These are phyloP conservation scores for Aeminium ludgeri DNA, from an alignment of 495 filamentous ascomycete species.

Conservation along the genomic window DNA sequence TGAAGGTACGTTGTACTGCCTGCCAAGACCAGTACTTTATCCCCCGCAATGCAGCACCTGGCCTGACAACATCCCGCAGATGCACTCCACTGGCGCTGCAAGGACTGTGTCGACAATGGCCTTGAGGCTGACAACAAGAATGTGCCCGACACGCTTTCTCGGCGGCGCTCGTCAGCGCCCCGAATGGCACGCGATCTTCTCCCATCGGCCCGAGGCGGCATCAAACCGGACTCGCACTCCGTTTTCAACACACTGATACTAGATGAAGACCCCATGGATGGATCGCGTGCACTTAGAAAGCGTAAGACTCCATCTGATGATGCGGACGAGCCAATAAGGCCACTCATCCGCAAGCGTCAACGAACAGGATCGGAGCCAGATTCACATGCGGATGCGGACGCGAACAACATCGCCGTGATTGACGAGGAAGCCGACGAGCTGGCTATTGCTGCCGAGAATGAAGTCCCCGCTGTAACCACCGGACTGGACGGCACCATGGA, in stretches of 20 bases:
- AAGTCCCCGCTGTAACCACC: not conserved
- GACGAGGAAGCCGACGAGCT: conserved; percentile 3
- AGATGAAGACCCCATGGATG: conserved; percentile 68
- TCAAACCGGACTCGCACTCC: conserved; percentile 67
- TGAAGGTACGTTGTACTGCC: conserved; percentile 38
- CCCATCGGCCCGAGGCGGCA: conserved; percentile 48
- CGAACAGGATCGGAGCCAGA: not conserved
- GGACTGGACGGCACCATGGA: conserved; percentile 3
- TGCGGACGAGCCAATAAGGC: conserved; percentile 30
- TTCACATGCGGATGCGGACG: not conserved
- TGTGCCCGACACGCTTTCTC: conserved; percentile 19
- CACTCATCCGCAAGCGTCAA: conserved; percentile 23
- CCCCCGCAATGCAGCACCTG: not conserved
- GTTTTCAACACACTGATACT: conserved; percentile 68
- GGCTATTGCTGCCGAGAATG: not conserved
- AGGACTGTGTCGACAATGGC: conserved; percentile 52
- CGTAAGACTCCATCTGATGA: conserved; percentile 49
- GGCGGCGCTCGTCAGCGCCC: conserved; percentile 25
- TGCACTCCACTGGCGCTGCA: conserved; percentile 60
- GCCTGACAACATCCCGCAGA: conserved; percentile 27
- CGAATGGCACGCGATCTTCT: conserved; percentile 51
- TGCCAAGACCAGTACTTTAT: conserved; percentile 12
- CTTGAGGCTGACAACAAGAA: conserved; percentile 30
- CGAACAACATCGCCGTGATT: conserved; percentile 1
- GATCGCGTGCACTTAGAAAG: conserved; percentile 72